Evolutionary conservation across 2,329 filamentous ascomycete species (phyloP), one percentile per base, ranked within the genome.

Genomic region (Cercospora citrullina): DNA sequence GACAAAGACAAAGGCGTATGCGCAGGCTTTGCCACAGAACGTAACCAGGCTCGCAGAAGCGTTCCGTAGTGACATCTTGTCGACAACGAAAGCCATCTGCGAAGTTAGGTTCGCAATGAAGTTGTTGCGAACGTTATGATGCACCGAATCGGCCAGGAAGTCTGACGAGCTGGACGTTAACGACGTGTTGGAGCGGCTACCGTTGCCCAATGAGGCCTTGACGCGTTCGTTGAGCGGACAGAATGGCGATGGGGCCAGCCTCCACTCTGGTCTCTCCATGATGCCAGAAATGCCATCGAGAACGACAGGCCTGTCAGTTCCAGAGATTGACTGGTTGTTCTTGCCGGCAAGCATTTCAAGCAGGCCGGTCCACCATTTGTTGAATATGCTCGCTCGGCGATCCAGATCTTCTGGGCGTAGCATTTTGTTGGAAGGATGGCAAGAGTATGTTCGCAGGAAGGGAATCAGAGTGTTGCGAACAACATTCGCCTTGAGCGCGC

Each of bases 1-100:
- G 30, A 92, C 94, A 75, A 96, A 97, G 81, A 94, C 95, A 79
- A 96, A 97, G 31, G 92, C 93, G 79, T 96, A 97, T 1, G 94
- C 93, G 75, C 91, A 94, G 4, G 93, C 92, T 80, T 95, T 96
- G 68, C 92, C 94, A 64, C 92, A 93, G 77, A 97, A 97, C 31
- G 91, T 90, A 67, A 97, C 91, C 26, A 83, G 71, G 71, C 84
- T 84, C 48, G 87, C 87, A 45, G 88, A 86, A 9, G 88, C 87
- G 75, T 93, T 90, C 60, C 92, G 87, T 74, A 92, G 83, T 16
- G 92, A 93, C 89, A 97, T 91, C 77, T 93, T 94, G 64, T 95
- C 92, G 6, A 96, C 90, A n/a, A 93, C 91, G 71, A 95, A 91
- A 1, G 87, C 85, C 88, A 97, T 91, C 75, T 97, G 94, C 45